A percentile compares a stretch with the other conserved stretches of the same genome.
These are phyloP conservation scores for Cinnamomum chago DNA, from an alignment of 164 flowering plant species.

Conservation along the genomic window DNA sequence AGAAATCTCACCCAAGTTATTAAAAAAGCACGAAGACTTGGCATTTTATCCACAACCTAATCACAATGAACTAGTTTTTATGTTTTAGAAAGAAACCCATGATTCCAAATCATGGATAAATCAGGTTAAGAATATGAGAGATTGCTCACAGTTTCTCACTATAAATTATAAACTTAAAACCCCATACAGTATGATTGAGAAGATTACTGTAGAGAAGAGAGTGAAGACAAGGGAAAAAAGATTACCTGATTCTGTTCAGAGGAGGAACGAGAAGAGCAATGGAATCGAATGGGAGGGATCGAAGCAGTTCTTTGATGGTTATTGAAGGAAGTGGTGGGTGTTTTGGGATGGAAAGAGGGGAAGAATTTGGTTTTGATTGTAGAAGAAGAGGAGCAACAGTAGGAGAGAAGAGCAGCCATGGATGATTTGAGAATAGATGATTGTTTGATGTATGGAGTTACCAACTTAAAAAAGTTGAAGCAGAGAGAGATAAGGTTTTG, in stretches of 20 bases:
- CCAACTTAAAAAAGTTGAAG: too few relatives aligned
- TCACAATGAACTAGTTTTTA: too few relatives aligned
- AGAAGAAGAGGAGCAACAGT: constrained; percentile 18
- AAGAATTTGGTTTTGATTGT: constrained; percentile 8
- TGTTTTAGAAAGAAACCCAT: not conserved
- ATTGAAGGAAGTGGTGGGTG: not conserved
- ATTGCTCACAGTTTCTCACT: too few relatives aligned
- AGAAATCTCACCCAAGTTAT: not conserved
- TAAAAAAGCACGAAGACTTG: not conserved
- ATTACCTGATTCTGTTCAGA: constrained; percentile 20
- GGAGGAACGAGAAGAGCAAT: constrained; percentile 22
- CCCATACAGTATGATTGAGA: too few relatives aligned
- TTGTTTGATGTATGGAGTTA: too few relatives aligned
- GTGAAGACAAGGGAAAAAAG: not conserved
- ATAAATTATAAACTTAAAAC: too few relatives aligned
- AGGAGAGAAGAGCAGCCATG: constrained; percentile 47
- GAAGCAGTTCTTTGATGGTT: constrained; percentile 6
- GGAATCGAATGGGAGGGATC: constrained; percentile 10
- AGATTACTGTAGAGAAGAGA: not conserved
- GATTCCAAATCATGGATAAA: not conserved
- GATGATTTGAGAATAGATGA: not conserved
- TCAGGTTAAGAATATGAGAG: too few relatives aligned
- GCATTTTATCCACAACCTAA: too few relatives aligned
- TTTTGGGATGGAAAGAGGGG: constrained; percentile 19
- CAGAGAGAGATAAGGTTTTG: not conserved